A percentile compares a stretch with the other conserved stretches of the same genome.
These are phyloP conservation scores for Monosporascus cannonballus DNA, from an alignment of 2,329 filamentous ascomycete genomes.

Conservation along the genomic window DNA sequence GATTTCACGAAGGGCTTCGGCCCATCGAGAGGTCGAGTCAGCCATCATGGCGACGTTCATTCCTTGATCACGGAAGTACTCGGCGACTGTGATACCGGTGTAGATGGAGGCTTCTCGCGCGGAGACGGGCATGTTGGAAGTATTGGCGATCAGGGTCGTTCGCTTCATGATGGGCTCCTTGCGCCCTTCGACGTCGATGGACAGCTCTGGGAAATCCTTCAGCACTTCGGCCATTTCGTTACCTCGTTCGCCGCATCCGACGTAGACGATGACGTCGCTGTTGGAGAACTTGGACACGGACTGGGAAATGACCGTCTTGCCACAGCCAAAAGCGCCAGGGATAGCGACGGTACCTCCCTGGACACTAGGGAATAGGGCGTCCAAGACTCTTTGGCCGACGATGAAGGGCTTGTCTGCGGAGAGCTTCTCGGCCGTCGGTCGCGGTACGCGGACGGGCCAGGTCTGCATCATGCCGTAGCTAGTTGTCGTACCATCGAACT, in stretches of 20 bases:
- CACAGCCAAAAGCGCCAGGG: constrained; percentile 95
- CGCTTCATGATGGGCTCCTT: constrained; percentile 99
- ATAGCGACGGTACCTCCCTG: constrained; percentile 98
- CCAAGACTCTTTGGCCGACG: constrained; percentile 92
- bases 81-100: constrained; percentile 87
- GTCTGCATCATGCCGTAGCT: constrained; percentile 98
- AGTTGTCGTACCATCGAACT: constrained; percentile 94
- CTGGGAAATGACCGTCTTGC: constrained; percentile 98
- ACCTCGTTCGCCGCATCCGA: constrained; percentile 57
- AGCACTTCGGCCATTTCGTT: constrained; percentile 99
- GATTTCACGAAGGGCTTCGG: constrained; percentile 95
- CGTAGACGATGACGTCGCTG: constrained; percentile 97
- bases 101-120: constrained; percentile 98
- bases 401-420: constrained; percentile 86
- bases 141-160: constrained; percentile 96
- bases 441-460: constrained; percentile 95
- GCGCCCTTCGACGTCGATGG: constrained; percentile 88
- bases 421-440: constrained; percentile 87
- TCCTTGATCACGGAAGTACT: constrained; percentile 96
- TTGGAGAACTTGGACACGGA: constrained; percentile 99
- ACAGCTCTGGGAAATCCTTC: constrained; percentile 99
- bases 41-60: constrained; percentile 99
- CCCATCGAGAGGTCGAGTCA: constrained; percentile 96
- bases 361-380: constrained; percentile 92
- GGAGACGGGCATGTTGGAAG: constrained; percentile 99